Base-by-base conservation (phyloP, 78 protist species). In the Pelomyxa schiedti region DNA sequence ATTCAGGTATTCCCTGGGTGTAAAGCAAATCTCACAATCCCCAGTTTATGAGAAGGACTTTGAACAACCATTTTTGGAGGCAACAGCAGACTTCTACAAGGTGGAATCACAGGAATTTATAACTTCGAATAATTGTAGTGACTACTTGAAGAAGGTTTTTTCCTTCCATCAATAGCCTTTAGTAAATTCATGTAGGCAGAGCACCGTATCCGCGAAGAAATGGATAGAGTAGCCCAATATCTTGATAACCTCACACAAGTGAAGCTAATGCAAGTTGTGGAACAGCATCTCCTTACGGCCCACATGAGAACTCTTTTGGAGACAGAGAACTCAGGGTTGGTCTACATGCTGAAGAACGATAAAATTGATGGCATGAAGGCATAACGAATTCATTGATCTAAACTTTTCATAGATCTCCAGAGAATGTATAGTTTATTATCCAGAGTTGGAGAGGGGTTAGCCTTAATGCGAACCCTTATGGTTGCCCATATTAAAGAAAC, bases 101-200 rank as follows among this genome's bases (percentile, higher is more conserved):
- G 26, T 22, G 26, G 92, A 85, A 66, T 41, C 84, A 38, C 77
- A 77, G 63, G 36, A 69, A 39, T 85, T 70, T 74, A 74, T 93
- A 9, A 42, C 78, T 28, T 40, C 80, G 4, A 80, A 79, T 69
- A 76, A 88, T 53, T 81, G 88, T 47, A 78, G 92, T 30, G 92
- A 88, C 29, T 90, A 91, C 80, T 83, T 89, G 86, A 79, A 79
- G 47, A 77, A 82, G 64, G 85, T 80, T n/a, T n/a, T n/a, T n/a
- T n/a, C n/a, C n/a, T n/a, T n/a, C n/a, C n/a, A n/a, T n/a, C n/a
- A n/a, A n/a, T n/a, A n/a, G n/a, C n/a, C n/a, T n/a, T n/a, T n/a
- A n/a, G n/a, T n/a, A n/a, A n/a, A n/a, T n/a, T n/a, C n/a, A n/a
- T 0, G 30, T 63, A 84, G 77, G 92, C 84, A 29, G 92, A 84